Evolutionary conservation across 176 grass and related monocot species (phyloP).

Genomic region (sorghum (Sorghum bicolor)): Sorghum_bicolor_NCBIv3 NC_012874.2:67861001-67861500

Average conservation of each 20-base stretch:
- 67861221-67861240: conserved; percentile 30
- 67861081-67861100: conserved; percentile 35
- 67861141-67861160: conserved; percentile 48
- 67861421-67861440: conserved; percentile 29
- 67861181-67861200: conserved; percentile 39
- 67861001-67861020: conserved; percentile 39
- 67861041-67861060: not conserved
- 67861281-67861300: conserved; percentile 24
- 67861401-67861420: conserved; percentile 34
- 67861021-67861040: not conserved
- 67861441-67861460: conserved; percentile 2
- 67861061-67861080: conserved; percentile 37
- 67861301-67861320: conserved; percentile 3
- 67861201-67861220: conserved; percentile 32
- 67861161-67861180: conserved; percentile 28
- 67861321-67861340: conserved; percentile 32
- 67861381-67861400: conserved; percentile 33
- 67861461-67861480: conserved; percentile 33
- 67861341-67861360: conserved; percentile 31
- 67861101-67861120: conserved; percentile 28
- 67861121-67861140: conserved; percentile 3
- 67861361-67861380: not conserved
- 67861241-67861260: conserved; percentile 40
- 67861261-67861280: conserved; percentile 36
- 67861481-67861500: conserved; percentile 37